These are phyloP conservation scores for Fusarium avenaceum DNA, from an alignment of 2,329 filamentous ascomycete species.

Conservation along the genomic window DNA sequence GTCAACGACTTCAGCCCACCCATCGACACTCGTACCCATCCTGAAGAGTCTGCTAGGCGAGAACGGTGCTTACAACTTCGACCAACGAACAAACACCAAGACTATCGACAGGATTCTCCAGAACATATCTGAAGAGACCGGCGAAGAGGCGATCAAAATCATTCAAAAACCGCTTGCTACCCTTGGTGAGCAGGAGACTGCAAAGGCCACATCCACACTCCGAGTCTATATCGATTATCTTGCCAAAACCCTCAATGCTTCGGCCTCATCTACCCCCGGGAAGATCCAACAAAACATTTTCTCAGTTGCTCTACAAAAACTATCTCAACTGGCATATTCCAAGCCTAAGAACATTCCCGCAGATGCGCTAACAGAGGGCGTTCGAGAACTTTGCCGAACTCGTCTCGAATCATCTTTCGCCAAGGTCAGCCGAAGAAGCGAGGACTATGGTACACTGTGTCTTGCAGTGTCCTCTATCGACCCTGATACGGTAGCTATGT, in stretches of 20 bases:
- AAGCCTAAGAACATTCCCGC: conserved; percentile 58
- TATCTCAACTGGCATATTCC: conserved; percentile 70
- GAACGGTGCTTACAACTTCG: conserved; percentile 82
- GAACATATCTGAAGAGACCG: conserved; percentile 68
- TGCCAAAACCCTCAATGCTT: conserved; percentile 63
- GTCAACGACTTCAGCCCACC: conserved; percentile 71
- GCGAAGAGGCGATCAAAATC: conserved; percentile 65
- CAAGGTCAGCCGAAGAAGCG: conserved; percentile 67
- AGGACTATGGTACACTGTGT: conserved; percentile 67
- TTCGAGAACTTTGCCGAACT: conserved; percentile 67
- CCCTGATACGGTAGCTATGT: conserved; percentile 65
- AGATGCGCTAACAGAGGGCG: conserved; percentile 63
- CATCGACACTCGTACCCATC: conserved; percentile 70
- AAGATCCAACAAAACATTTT: conserved; percentile 53
- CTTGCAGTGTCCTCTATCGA: conserved; percentile 68
- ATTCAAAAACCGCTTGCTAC: conserved; percentile 60
- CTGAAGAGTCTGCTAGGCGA: conserved; percentile 77
- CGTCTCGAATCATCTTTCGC: conserved; percentile 71
- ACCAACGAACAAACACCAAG: conserved; percentile 87
- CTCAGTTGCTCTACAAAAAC: conserved; percentile 61
- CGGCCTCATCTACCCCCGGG: conserved; percentile 46
- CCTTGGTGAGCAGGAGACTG: conserved; percentile 47
- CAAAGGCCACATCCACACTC: conserved; percentile 54
- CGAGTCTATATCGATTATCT: conserved; percentile 68
- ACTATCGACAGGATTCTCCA: conserved; percentile 82